Evolutionary conservation across 306 rosid species (phyloP).

Genomic region (Carpinus viminea): DNA sequence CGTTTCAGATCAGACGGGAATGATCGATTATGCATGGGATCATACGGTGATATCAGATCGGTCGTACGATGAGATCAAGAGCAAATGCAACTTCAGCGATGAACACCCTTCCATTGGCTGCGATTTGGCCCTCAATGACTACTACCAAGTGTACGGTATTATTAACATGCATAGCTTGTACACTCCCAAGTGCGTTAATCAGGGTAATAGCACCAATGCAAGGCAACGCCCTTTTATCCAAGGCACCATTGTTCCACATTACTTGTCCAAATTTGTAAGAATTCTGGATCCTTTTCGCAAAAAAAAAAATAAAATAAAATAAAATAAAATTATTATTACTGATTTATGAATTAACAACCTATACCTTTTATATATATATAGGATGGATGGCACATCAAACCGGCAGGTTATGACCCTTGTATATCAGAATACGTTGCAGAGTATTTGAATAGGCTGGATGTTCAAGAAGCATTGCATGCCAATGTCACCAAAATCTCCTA

Average conservation of each 20-base stretch:
- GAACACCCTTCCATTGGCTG: slow-evolving; percentile 10
- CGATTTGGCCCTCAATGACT: not conserved
- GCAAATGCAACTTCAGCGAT: slow-evolving; percentile 40
- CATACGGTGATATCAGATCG: slow-evolving; percentile 51
- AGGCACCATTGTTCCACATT: slow-evolving; percentile 10
- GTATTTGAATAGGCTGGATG: slow-evolving; percentile 47
- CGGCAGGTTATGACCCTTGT: slow-evolving; percentile 55
- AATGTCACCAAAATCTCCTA: slow-evolving; percentile 50
- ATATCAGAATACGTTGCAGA: slow-evolving; percentile 27
- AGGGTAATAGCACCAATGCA: not conserved
- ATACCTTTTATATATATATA: no score
- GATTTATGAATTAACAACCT: no score
- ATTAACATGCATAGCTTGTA: slow-evolving; percentile 53
- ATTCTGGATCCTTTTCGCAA: not conserved
- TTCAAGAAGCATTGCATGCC: slow-evolving; percentile 56
- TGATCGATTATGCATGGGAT: slow-evolving; percentile 56
- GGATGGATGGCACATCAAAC: slow-evolving; percentile 36
- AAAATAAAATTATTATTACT: no score
- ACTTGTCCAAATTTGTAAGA: slow-evolving; percentile 36
- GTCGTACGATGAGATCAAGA: slow-evolving; percentile 31
- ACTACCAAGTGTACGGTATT: slow-evolving; percentile 30
- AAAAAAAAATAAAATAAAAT: no score
- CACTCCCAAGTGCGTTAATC: slow-evolving; percentile 26
- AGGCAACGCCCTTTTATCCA: slow-evolving; percentile 7
- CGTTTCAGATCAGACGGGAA: slow-evolving; percentile 44